These are phyloP conservation scores for Sextonia rubra DNA, from an alignment of 164 flowering plant genomes.

Conservation along the genomic window DNA sequence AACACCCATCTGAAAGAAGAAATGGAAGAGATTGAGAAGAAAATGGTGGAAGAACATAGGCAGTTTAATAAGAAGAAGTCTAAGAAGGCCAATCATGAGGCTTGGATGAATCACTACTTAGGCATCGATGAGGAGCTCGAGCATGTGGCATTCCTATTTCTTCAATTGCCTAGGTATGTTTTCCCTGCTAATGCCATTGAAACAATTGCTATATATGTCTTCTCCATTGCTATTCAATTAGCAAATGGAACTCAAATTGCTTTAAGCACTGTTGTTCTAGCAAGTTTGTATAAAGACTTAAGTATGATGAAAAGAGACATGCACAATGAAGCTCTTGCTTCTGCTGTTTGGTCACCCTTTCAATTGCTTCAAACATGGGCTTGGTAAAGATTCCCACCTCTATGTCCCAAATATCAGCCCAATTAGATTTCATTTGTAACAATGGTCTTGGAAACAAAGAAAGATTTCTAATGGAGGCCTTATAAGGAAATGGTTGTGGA, in stretches of 20 bases:
- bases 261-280: slow-evolving; percentile 48
- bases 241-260: slow-evolving; percentile 44
- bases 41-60: background rate
- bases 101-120: slow-evolving; percentile 25
- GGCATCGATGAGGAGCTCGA: slow-evolving; percentile 17
- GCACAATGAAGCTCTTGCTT: too few species aligned
- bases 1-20: too few species aligned
- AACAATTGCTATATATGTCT: slow-evolving; percentile 5
- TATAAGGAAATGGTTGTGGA: slow-evolving; percentile 9
- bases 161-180: slow-evolving; percentile 38
- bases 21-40: slow-evolving; percentile 6
- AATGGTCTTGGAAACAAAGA: background rate
- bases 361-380: slow-evolving; percentile 29
- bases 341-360: slow-evolving; percentile 20
- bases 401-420: slow-evolving; percentile 15
- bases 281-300: slow-evolving; percentile 40
- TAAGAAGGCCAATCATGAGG: background rate
- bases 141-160: slow-evolving; percentile 31
- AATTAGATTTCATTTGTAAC: slow-evolving; percentile 1
- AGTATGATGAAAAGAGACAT: slow-evolving; percentile 15
- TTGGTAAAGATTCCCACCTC: slow-evolving; percentile 26
- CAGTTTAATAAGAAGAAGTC: background rate
- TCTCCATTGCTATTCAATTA: slow-evolving; percentile 35
- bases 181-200: slow-evolving; percentile 8
- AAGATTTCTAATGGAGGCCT: slow-evolving; percentile 27